Conservation (phyloP, 169 alveolate genomes). For the Neospora caninum region DNA sequence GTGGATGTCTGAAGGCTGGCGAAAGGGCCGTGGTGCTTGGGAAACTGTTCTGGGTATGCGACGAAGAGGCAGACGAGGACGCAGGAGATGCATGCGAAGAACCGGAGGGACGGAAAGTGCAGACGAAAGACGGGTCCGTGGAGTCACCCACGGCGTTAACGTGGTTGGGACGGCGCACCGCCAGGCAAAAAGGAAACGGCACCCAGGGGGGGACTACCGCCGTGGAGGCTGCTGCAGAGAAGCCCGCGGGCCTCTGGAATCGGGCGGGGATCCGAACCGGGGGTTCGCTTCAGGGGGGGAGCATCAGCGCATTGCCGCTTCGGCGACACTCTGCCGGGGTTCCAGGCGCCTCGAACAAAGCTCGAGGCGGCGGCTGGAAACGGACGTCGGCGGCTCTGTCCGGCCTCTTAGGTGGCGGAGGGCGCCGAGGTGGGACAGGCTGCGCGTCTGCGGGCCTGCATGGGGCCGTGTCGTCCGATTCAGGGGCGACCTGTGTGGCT, state of each 20-base stretch:
- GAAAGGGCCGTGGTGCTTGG: conserved; percentile 53
- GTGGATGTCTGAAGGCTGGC: conserved; percentile 48
- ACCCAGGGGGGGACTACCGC: too few species aligned
- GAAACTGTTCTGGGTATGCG: conserved; percentile 34
- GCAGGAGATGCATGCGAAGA: neutral
- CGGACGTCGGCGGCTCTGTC: neutral
- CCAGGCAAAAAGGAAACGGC: too few species aligned
- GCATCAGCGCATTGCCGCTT: neutral
- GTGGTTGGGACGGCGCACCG: too few species aligned
- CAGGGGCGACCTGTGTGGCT: neutral
- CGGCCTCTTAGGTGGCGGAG: too few species aligned
- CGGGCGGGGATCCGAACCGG: neutral
- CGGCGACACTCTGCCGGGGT: neutral
- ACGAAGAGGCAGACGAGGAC: neutral
- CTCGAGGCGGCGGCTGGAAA: neutral
- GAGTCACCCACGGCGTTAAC: too few species aligned
- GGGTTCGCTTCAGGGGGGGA: too few species aligned
- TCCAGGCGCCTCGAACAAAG: neutral
- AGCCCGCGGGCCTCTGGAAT: neutral
- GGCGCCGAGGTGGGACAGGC: too few species aligned
- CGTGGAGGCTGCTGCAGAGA: too few species aligned
- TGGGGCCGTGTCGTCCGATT: neutral
- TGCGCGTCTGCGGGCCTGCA: too few species aligned
- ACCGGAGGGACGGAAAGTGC: neutral
- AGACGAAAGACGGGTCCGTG: too few species aligned